Percentiles rank a stretch among this genome's conserved stretches.
phyloP scores from a whole-genome alignment of 2,329 filamentous ascomycete species.

The Byssochlamys sp. region DNA sequence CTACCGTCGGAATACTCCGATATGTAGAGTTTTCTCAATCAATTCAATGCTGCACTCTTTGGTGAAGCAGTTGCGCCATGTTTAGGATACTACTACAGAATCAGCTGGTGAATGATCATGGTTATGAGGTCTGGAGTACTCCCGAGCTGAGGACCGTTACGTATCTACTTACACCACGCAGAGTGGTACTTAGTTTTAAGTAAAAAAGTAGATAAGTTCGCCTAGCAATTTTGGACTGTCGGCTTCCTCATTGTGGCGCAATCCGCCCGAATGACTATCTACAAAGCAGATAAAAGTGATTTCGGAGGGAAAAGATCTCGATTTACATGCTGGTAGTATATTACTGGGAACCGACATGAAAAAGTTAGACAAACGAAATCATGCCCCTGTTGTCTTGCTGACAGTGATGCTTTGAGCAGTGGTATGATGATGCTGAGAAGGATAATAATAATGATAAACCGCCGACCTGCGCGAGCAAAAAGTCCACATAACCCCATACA shows the following conservation, averaged over 20 bases:
- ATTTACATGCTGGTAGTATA: not conserved
- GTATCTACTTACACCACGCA: not conserved
- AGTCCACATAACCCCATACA: not conserved
- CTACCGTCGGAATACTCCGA: too few species aligned
- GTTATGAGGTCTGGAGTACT: too few species aligned
- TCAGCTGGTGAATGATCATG: too few species aligned
- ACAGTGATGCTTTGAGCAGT: not conserved
- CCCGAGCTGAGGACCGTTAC: too few species aligned
- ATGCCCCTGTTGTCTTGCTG: not conserved
- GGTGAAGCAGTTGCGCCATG: too few species aligned
- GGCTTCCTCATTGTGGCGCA: not conserved
- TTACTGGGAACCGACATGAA: not conserved
- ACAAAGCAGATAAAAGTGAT: not conserved
- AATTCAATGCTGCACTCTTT: too few species aligned
- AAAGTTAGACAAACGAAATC: not conserved
- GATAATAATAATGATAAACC: not conserved
- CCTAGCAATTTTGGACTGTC: not conserved
- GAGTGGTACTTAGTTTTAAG: not conserved
- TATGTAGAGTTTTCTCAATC: too few species aligned
- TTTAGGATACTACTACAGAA: too few species aligned
- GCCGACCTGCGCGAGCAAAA: not conserved
- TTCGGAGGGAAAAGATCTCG: not conserved
- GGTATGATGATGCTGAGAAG: not conserved
- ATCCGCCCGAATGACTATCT: not conserved
- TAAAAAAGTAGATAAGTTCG: not conserved